phyloP scores from a whole-genome alignment of 768 basidiomycete species.

The Mycena galericulata region DNA sequence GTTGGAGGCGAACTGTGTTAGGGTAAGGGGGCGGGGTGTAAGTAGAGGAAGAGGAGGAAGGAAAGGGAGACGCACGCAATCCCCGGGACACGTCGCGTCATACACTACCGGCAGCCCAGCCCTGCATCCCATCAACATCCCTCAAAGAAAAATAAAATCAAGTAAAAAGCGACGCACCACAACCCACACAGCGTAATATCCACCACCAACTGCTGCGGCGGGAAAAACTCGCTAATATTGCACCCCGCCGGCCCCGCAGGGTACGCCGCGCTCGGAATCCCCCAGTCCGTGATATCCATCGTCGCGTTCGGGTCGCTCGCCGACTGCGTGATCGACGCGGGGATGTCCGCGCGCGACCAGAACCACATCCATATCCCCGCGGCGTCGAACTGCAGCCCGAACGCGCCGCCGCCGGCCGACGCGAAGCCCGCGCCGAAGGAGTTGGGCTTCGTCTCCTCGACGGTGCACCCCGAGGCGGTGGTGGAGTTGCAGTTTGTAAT shows the following conservation, averaged over 20 bases:
- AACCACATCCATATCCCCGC: conserved; percentile 57
- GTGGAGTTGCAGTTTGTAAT: conserved; percentile 61
- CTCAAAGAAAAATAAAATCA: neutral
- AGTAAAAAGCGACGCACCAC: conserved; percentile 47
- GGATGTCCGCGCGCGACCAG: conserved; percentile 41
- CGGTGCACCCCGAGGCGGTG: conserved; percentile 72
- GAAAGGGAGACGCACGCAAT: conserved; percentile 51
- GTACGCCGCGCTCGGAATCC: conserved; percentile 58
- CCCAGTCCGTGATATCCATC: conserved; percentile 51
- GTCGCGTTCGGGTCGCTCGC: neutral
- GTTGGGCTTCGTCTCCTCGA: conserved; percentile 66
- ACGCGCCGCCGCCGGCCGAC: conserved; percentile 77
- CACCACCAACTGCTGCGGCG: conserved; percentile 62
- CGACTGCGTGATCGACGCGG: conserved; percentile 31
- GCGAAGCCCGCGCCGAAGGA: conserved; percentile 79
- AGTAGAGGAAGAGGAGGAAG: neutral
- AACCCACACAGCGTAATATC: conserved; percentile 67
- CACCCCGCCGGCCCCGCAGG: conserved; percentile 54
- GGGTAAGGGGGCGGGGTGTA: neutral
- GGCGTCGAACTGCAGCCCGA: conserved; percentile 76
- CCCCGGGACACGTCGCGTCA: conserved; percentile 56
- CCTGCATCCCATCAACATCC: conserved; percentile 44
- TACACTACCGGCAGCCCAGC: conserved; percentile 62
- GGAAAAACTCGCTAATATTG: conserved; percentile 59
- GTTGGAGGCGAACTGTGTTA: conserved; percentile 60